Evolutionary conservation across 805 yeast genomes (phyloP), one percentile per base, ranked within the genome.

Genomic region (Wickerhamiella qilinensis): DNA sequence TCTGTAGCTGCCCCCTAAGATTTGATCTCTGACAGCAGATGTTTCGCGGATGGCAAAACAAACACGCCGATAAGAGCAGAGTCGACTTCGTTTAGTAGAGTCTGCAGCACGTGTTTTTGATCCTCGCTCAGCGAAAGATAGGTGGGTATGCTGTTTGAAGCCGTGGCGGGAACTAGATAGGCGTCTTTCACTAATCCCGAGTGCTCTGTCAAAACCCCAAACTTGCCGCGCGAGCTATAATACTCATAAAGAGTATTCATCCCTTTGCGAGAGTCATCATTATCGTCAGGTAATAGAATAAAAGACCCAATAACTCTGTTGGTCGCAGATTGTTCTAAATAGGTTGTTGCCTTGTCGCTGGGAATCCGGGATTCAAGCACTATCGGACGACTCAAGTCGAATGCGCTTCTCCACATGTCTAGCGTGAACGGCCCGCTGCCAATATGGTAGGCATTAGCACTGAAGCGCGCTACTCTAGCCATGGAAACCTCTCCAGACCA

Each of bases 281-380:
- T 16, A 52, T 62, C 45, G 38, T 46, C 44, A 24, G 57, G 29
- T 30, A 47, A 35, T 40, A 80, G 50, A 42, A 69, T 67, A 27
- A 71, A 60, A 16, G 77, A 46, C 16, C 64, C 68, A 18, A 81
- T 49, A 50, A 74, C 74, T 47, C 81, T 63, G 1, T 75, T 58
- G 7, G 54, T 47, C 4, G 41, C 37, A 6, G 56, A 52, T 44
- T 67, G 65, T 20, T 53, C 45, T 43, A 82, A 55, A 50, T 82
- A 82, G 11, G 59, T 59, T 38, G 68, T 72, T 1, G 84, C 93
- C 37, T 58, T 62, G 4, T 45, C 39, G 3, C 61, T 50, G 48
- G 71, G 75, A 33, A 83, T 61, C 39, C 84, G 63, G 3, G 93
- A 93, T 43, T 72, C 76, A 33, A 81, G 57, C 22, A 59, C 59